These are phyloP conservation scores for Calonectria montana DNA, from an alignment of 2,329 filamentous ascomycete species.

Conservation along the genomic window DNA sequence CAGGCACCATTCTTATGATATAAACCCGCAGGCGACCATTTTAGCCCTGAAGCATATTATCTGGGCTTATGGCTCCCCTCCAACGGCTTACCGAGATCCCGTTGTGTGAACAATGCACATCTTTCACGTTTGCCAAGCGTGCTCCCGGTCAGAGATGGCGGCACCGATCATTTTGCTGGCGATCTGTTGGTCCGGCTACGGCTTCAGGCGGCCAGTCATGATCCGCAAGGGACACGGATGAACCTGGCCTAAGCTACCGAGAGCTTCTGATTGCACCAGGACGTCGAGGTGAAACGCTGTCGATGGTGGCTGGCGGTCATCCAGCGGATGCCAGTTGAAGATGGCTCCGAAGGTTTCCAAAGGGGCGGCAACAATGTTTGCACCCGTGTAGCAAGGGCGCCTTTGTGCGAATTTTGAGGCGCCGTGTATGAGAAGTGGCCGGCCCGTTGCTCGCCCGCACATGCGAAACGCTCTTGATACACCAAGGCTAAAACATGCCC, in stretches of 20 bases:
- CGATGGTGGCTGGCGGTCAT: neutral
- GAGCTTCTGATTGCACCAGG: neutral
- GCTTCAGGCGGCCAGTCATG: neutral
- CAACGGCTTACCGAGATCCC: slow-evolving; percentile 10
- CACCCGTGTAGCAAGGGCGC: neutral
- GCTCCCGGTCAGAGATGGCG: neutral
- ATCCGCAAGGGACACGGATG: neutral
- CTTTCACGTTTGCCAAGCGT: slow-evolving; percentile 4
- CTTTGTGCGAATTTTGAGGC: neutral
- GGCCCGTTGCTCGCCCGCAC: slow-evolving; percentile 12
- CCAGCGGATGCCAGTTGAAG: neutral
- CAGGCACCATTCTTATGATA: slow-evolving; percentile 6
- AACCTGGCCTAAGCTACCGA: neutral
- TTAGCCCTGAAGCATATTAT: neutral
- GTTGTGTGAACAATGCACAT: slow-evolving; percentile 5
- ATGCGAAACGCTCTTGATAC: slow-evolving; percentile 24
- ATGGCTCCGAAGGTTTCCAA: too few species aligned
- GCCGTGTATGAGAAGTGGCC: neutral
- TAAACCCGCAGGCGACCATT: neutral
- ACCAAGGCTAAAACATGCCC: neutral
- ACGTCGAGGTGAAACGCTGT: slow-evolving; percentile 15
- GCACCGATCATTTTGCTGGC: neutral
- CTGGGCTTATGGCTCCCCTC: neutral
- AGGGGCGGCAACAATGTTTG: too few species aligned
- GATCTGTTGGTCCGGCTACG: neutral